Evolutionary conservation across 73 alveolate species (phyloP), one percentile per base, ranked within the genome.

Genomic region (Paramecium caudatum): DNA sequence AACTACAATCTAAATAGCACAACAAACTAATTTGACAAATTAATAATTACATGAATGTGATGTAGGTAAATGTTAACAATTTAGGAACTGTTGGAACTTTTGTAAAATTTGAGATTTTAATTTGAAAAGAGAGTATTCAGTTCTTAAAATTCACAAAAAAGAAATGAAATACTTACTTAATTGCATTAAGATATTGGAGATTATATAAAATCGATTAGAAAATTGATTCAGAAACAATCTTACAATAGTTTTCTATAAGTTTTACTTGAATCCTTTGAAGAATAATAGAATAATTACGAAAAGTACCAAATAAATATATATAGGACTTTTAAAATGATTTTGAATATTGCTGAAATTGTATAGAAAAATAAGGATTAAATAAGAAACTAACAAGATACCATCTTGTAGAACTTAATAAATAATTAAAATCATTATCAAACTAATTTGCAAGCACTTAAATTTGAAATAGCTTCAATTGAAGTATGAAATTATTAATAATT

Each of bases 31-130:
- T 4, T 15, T 47, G 19, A 47, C 4, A 47, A 47, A 10, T 47
- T 10, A 47, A 47, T 47, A 47, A 16, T 5, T 47, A 2, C 27
- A 9, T 47, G 80, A 55, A 55, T 55, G 80, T 55, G 80, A 55
- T 55, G 80, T 55, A 55, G 80, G 80, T 55, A 55, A 55, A 55
- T 55, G 23, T 23, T 55, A 27, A 55, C 80, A 55, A 55, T 27
- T 55, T 55, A 55, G 80, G 80, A 55, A 55, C 46, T 55, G 30
- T 55, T 55, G 46, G 80, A 55, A 55, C 46, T 23, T 23, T 23
- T 23, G 7, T 21, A 55, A 55, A 27, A 55, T 55, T 10, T 55
- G 30, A 55, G 46, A 55, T 55, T 55, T 39, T 55, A 55, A 55
- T 55, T 10, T 55, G 80, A 55, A 55, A 55, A 55, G 80, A 55